These are phyloP conservation scores for Gilbertella persicaria DNA, from an alignment of 371 early-diverging fungal genomes.

Conservation along the genomic window DNA sequence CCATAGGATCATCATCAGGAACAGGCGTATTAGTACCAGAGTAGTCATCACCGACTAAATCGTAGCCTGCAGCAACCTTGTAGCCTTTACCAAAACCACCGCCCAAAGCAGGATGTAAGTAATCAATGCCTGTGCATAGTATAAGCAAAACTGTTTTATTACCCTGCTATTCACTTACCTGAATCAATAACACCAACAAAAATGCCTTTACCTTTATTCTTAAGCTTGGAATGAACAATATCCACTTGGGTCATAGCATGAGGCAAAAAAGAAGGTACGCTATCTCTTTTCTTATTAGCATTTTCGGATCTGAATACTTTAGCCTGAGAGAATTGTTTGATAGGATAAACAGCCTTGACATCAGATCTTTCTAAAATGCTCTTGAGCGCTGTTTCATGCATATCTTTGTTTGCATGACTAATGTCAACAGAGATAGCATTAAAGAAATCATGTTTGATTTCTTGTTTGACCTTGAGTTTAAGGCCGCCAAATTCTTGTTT, in stretches of 20 bases:
- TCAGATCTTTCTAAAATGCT: conserved; percentile 9
- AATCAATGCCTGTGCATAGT: conserved; percentile 49
- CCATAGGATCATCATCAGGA: conserved; percentile 29
- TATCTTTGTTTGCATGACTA: conserved; percentile 8
- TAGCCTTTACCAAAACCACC: conserved; percentile 61
- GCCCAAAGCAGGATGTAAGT: conserved; percentile 68
- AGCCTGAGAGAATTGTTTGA: conserved; percentile 25
- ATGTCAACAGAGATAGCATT: conserved; percentile 29
- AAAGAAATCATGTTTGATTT: conserved; percentile 29
- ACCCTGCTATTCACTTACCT: conserved; percentile 29
- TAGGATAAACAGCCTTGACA: conserved; percentile 27
- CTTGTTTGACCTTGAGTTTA: conserved; percentile 14
- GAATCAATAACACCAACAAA: conserved; percentile 70
- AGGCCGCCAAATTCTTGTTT: conserved; percentile 19
- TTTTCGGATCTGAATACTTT: background rate
- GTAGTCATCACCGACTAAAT: conserved; percentile 57
- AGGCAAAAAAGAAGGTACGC: conserved; percentile 6
- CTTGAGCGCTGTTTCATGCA: conserved; percentile 1
- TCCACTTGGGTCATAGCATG: conserved; percentile 33
- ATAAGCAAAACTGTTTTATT: background rate
- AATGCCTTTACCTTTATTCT: conserved; percentile 58
- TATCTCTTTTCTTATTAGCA: background rate
- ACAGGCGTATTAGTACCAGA: conserved; percentile 25
- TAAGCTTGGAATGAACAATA: conserved; percentile 30
- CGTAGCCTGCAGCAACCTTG: conserved; percentile 59